A percentile compares a stretch with the other conserved stretches of the same genome.
These are phyloP conservation scores for Prinsepia uniflora DNA, from an alignment of 306 rosid species.

Conservation along the genomic window DNA sequence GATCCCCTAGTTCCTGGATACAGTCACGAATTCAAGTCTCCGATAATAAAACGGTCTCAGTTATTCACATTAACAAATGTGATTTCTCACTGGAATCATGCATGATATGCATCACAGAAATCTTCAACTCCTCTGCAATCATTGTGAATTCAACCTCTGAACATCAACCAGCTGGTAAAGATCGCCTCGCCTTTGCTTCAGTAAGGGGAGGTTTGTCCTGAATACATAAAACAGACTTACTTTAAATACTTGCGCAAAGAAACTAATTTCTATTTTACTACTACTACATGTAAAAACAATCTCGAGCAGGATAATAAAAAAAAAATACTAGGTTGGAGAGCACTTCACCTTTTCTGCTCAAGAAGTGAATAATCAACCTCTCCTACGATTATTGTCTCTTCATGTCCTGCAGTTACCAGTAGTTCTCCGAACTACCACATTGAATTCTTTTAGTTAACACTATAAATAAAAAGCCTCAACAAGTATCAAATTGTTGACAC, in stretches of 20 bases:
- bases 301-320: background rate
- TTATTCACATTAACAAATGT: background rate
- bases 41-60: background rate
- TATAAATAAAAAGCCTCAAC: conserved; percentile 7
- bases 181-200: conserved; percentile 88
- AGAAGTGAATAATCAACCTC: conserved; percentile 76
- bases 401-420: conserved; percentile 89
- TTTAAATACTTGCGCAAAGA: background rate
- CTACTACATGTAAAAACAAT: background rate
- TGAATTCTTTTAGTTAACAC: conserved; percentile 20
- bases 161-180: conserved; percentile 91
- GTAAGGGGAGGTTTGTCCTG: conserved; percentile 81
- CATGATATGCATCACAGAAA: background rate
- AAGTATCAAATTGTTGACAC: background rate
- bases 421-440: conserved; percentile 81
- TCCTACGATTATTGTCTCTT: conserved; percentile 70
- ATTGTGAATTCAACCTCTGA: conserved; percentile 64
- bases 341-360: conserved; percentile 64
- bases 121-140: conserved; percentile 10
- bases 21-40: background rate
- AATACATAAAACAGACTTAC: conserved; percentile 23
- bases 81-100: background rate
- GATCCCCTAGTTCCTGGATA: background rate
- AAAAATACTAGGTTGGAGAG: conserved; percentile 16
- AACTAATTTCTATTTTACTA: background rate